These are phyloP conservation scores for Penicillium ucsense DNA, from an alignment of 495 filamentous ascomycete genomes.

Conservation along the genomic window DNA sequence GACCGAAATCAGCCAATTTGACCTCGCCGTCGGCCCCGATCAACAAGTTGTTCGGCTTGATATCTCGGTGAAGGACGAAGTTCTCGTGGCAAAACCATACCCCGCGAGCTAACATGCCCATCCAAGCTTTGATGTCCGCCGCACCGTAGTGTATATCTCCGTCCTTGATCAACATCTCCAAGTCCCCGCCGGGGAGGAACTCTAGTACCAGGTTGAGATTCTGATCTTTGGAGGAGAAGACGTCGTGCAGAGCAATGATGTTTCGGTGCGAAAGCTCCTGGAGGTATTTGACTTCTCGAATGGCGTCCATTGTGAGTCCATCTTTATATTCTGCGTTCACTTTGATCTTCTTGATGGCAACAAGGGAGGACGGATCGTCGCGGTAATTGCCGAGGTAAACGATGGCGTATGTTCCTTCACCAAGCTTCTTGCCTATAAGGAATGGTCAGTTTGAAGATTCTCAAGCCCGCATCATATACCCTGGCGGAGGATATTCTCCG, in stretches of 20 bases:
- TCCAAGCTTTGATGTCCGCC: conserved; percentile 96
- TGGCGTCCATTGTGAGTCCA: conserved; percentile 84
- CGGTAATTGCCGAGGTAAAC: conserved; percentile 80
- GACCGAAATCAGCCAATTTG: conserved; percentile 95
- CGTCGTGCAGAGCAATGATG: conserved; percentile 80
- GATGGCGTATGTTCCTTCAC: conserved; percentile 93
- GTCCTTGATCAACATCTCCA: conserved; percentile 89
- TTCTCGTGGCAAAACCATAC: conserved; percentile 97
- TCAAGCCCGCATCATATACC: too few relatives aligned
- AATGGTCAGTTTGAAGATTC: too few relatives aligned
- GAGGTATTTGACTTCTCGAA: conserved; percentile 89
- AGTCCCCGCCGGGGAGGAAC: conserved; percentile 79
- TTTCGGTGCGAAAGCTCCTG: conserved; percentile 95
- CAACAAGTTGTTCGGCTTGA: conserved; percentile 97
- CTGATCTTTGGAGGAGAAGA: conserved; percentile 86
- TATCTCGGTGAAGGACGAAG: conserved; percentile 90
- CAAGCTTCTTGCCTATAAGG: conserved; percentile 67
- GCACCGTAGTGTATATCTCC: conserved; percentile 62
- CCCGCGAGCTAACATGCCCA: conserved; percentile 88
- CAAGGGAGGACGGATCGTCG: conserved; percentile 52
- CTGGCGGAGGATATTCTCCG: too few relatives aligned
- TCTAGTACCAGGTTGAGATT: conserved; percentile 94
- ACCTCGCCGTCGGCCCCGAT: conserved; percentile 87
- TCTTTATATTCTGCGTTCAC: conserved; percentile 74
- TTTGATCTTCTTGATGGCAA: conserved; percentile 99